Evolutionary conservation across 225 moss, liverwort and hornwort species (phyloP).

Genomic region (Marchantia polymorpha): DNA sequence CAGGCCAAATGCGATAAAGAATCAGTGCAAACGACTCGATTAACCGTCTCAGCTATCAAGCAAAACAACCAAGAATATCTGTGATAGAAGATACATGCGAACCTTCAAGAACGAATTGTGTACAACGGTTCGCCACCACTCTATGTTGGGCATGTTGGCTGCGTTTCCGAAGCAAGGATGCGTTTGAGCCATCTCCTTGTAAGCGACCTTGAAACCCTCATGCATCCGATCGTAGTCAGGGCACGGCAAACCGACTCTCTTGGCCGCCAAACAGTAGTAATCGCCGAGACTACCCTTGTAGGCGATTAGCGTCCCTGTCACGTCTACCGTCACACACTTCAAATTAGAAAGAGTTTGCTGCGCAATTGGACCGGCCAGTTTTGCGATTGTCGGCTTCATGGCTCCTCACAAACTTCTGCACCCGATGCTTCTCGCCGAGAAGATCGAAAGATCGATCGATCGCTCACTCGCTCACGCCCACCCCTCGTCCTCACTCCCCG

Average conservation of each 20-base stretch:
- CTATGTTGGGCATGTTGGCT: slow-evolving; percentile 57
- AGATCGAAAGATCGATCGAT: background rate
- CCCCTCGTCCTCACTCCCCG: background rate
- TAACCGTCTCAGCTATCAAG: background rate
- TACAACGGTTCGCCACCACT: slow-evolving; percentile 91
- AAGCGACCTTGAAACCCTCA: slow-evolving; percentile 91
- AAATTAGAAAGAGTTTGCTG: slow-evolving; percentile 25
- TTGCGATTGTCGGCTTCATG: slow-evolving; percentile 30
- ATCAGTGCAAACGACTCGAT: too few relatives aligned
- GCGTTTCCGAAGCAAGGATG: slow-evolving; percentile 85
- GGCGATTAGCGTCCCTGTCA: slow-evolving; percentile 89
- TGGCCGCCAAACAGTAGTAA: slow-evolving; percentile 97
- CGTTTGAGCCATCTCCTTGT: slow-evolving; percentile 75
- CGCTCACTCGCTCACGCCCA: background rate
- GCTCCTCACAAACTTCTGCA: background rate
- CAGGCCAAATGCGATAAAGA: background rate
- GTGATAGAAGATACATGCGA: background rate
- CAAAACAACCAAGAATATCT: background rate
- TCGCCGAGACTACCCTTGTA: slow-evolving; percentile 91
- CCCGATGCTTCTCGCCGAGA: background rate
- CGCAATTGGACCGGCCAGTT: slow-evolving; percentile 12
- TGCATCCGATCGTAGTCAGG: slow-evolving; percentile 96
- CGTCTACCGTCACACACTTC: slow-evolving; percentile 82
- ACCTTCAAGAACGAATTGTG: slow-evolving; percentile 87
- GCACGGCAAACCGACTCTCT: slow-evolving; percentile 80